Evolutionary conservation across 2,329 filamentous ascomycete genomes (phyloP).

Genomic region (Penicillium sp.): DNA sequence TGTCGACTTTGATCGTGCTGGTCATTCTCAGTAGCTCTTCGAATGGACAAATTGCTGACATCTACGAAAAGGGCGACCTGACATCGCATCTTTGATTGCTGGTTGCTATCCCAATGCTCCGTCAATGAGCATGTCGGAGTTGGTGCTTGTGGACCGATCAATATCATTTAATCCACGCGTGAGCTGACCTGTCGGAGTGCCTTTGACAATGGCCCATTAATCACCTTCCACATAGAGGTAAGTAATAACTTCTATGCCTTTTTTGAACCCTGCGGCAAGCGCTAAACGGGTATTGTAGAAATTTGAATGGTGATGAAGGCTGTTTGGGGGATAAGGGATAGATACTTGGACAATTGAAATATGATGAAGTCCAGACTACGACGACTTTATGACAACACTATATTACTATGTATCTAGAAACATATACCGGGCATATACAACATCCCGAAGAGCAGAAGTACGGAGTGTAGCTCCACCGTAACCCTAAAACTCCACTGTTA

Average conservation of each 20-base stretch:
- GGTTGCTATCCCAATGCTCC: conserved; percentile 1
- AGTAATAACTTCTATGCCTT: background rate
- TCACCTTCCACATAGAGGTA: conserved; percentile 9
- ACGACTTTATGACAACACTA: no score
- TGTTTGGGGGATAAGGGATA: background rate
- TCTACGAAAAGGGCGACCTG: conserved; percentile 3
- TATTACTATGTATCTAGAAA: no score
- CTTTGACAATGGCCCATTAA: conserved; percentile 4
- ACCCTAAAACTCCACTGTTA: background rate
- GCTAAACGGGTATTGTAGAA: background rate
- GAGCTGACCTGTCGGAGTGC: background rate
- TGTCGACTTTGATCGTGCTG: background rate
- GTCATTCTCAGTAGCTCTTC: no score
- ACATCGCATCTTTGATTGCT: conserved; percentile 5
- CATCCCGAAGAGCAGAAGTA: no score
- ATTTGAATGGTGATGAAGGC: background rate
- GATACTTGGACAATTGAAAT: background rate
- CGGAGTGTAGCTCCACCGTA: background rate
- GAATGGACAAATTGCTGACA: no score
- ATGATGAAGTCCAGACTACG: background rate
- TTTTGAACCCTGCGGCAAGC: background rate
- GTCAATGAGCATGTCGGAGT: conserved; percentile 1
- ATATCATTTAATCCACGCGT: conserved; percentile 2
- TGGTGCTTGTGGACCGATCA: conserved; percentile 8
- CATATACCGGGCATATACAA: no score